A percentile compares a stretch with the other conserved stretches of the same genome.
phyloP scores from a whole-genome alignment of 257 asterid genomes.

The Lithospermum erythrorhizon region DNA sequence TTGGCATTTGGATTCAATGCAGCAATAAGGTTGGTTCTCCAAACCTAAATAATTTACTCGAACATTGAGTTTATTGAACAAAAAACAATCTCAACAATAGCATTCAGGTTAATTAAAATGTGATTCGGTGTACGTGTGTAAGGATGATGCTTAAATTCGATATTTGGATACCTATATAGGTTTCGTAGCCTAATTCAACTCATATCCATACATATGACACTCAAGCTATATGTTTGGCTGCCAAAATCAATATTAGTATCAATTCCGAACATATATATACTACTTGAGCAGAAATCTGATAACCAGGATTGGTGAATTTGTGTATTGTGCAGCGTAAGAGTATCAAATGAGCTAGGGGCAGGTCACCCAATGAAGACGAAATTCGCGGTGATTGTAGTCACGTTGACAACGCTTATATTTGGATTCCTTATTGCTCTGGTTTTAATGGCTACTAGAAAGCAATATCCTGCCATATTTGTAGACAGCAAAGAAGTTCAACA shows the following conservation, averaged over 20 bases:
- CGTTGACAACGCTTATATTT: conserved; percentile 19
- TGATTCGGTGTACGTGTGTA: too few species aligned
- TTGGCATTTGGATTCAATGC: conserved; percentile 35
- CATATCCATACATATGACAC: too few species aligned
- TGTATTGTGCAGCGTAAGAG: conserved; percentile 35
- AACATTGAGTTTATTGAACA: too few species aligned
- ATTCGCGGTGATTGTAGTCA: conserved; percentile 30
- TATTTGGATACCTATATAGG: too few species aligned
- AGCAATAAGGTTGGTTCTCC: conserved; percentile 30
- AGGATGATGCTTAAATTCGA: too few species aligned
- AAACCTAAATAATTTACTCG: too few species aligned
- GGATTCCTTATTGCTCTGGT: conserved; percentile 24
- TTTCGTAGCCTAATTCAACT: too few species aligned
- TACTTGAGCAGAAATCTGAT: not conserved
- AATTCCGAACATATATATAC: too few species aligned
- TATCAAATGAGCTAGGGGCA: conserved; percentile 43
- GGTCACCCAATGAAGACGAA: conserved; percentile 29
- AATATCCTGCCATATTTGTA: conserved; percentile 34
- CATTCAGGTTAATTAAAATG: too few species aligned
- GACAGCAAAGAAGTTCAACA: conserved; percentile 20
- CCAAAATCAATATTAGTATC: too few species aligned
- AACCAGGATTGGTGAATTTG: not conserved
- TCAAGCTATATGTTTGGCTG: too few species aligned
- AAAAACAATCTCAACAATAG: too few species aligned
- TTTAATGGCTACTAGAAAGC: conserved; percentile 16